Evolutionary conservation across 2,329 filamentous ascomycete genomes (phyloP).

Genomic region (Akanthomyces uredinophilus): DNA sequence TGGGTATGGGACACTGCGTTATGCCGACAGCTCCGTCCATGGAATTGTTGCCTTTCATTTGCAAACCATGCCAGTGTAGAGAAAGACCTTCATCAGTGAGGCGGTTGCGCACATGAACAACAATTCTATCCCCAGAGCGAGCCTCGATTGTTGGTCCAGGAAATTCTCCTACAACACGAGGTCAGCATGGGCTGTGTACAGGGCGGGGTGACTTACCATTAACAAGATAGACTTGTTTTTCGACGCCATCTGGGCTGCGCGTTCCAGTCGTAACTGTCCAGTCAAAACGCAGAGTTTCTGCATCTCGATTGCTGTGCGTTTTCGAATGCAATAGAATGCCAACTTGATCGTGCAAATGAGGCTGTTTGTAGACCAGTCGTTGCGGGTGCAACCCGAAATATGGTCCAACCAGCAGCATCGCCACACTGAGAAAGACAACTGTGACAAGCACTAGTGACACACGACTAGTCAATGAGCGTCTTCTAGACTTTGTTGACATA

Average conservation of each 20-base stretch:
- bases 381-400: neutral
- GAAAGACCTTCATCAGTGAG: constrained; percentile 42
- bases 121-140: constrained; percentile 46
- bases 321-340: constrained; percentile 10
- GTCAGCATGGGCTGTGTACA: neutral
- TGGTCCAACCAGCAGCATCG: neutral
- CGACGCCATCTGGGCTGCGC: constrained; percentile 13
- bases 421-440: neutral
- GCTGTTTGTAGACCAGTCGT: neutral
- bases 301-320: neutral
- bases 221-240: constrained; percentile 15
- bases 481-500: neutral
- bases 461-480: neutral
- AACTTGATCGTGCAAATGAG: neutral
- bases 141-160: constrained; percentile 44
- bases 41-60: constrained; percentile 38
- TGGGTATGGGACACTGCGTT: constrained; percentile 37
- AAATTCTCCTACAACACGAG: constrained; percentile 14
- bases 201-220: constrained; percentile 7
- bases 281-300: constrained; percentile 7
- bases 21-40: constrained; percentile 42
- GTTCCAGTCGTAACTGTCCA: constrained; percentile 11
- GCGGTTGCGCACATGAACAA: constrained; percentile 63
- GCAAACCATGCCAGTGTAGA: constrained; percentile 47
- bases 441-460: neutral